Conservation (phyloP, 2,329 filamentous ascomycete genomes). For the Scedosporium aurantiacum region DNA sequence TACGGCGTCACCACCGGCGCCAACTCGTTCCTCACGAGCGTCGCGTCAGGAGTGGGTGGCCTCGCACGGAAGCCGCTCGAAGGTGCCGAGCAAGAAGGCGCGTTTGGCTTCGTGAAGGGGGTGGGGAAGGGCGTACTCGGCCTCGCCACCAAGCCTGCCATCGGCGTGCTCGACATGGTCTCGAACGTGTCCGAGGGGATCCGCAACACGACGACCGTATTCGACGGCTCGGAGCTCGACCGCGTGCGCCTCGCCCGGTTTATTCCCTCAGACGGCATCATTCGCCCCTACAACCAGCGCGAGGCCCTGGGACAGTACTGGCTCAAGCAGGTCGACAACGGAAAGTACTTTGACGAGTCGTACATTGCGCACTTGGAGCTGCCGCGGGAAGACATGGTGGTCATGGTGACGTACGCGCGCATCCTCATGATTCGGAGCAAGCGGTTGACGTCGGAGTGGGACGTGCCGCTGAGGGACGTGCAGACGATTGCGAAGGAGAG, state of each 20-base stretch:
- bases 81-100: slow-evolving; percentile 90
- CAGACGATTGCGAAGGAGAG: slow-evolving; percentile 96
- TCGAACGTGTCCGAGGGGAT: slow-evolving; percentile 96
- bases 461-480: slow-evolving; percentile 87
- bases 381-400: slow-evolving; percentile 74
- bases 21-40: slow-evolving; percentile 84
- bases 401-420: slow-evolving; percentile 76
- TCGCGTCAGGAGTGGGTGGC: slow-evolving; percentile 88
- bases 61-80: slow-evolving; percentile 88
- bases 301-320: slow-evolving; percentile 96
- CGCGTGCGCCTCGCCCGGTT: slow-evolving; percentile 89
- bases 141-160: slow-evolving; percentile 91
- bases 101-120: slow-evolving; percentile 91
- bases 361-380: slow-evolving; percentile 96
- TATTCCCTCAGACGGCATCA: slow-evolving; percentile 83
- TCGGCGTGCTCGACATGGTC: slow-evolving; percentile 92
- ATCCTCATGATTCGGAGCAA: slow-evolving; percentile 87
- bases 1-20: slow-evolving; percentile 94
- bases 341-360: slow-evolving; percentile 93
- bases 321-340: slow-evolving; percentile 96
- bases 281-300: slow-evolving; percentile 85
- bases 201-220: slow-evolving; percentile 96
- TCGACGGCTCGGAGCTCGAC: slow-evolving; percentile 88
- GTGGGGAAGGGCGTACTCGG: slow-evolving; percentile 91
- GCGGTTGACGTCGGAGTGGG: slow-evolving; percentile 84